Evolutionary conservation across 768 basidiomycete genomes (phyloP).

Genomic region (Phlebiopsis gigantea): DNA sequence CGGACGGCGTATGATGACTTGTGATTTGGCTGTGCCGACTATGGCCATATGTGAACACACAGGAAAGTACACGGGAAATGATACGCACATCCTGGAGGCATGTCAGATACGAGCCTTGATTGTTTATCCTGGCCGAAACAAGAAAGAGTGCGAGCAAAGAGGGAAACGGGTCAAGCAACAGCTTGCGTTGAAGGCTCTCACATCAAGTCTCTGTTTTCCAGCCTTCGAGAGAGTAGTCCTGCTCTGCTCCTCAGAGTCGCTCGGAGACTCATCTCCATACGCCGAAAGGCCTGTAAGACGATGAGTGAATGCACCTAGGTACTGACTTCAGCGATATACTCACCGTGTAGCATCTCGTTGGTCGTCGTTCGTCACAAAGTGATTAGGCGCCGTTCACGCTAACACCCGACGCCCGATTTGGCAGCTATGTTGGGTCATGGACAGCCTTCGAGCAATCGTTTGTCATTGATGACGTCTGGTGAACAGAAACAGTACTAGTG

Average conservation of each 20-base stretch:
- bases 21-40: constrained; percentile 30
- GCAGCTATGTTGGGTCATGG: neutral
- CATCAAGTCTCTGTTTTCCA: constrained; percentile 35
- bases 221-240: neutral
- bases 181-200: constrained; percentile 49
- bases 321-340: neutral
- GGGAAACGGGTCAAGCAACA: constrained; percentile 49
- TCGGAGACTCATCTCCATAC: constrained; percentile 61
- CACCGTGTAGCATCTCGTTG: constrained; percentile 7
- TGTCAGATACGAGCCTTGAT: constrained; percentile 20
- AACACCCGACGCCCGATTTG: neutral
- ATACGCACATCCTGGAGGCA: constrained; percentile 38
- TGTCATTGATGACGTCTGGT: too few species aligned
- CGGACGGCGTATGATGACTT: constrained; percentile 55
- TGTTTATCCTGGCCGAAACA: constrained; percentile 54
- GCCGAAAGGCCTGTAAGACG: constrained; percentile 48
- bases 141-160: constrained; percentile 57
- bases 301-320: neutral
- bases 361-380: constrained; percentile 1
- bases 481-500: too few species aligned
- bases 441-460: neutral
- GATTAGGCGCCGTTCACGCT: neutral
- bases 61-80: neutral
- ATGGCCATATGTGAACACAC: neutral
- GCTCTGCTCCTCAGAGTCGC: constrained; percentile 32